Percentiles rank a stretch among this genome's conserved stretches.
Conservation (phyloP, 2,329 filamentous ascomycete species). For the Colletotrichum ledebouriae region DNA sequence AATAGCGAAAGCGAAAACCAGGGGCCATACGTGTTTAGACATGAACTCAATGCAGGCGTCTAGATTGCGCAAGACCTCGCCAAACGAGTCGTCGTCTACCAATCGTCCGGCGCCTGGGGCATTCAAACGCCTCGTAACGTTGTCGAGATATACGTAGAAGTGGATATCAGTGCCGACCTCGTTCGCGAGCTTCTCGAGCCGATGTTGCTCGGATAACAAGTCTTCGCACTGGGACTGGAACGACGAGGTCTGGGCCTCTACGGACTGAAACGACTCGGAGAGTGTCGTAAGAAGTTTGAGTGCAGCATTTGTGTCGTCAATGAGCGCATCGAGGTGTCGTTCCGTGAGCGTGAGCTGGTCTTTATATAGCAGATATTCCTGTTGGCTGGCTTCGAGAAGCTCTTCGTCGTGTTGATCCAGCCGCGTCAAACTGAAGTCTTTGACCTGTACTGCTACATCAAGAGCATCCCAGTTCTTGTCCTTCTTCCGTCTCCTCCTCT, state of each 20-base stretch:
- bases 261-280: conserved; percentile 86
- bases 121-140: conserved; percentile 89
- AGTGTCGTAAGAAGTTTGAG: conserved; percentile 82
- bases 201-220: conserved; percentile 83
- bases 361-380: conserved; percentile 85
- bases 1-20: fast-evolving
- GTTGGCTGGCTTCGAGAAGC: conserved; percentile 84
- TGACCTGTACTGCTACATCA: conserved; percentile 49
- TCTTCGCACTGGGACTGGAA: conserved; percentile 95
- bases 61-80: conserved; percentile 87
- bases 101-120: conserved; percentile 89
- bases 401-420: conserved; percentile 75
- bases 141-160: conserved; percentile 95
- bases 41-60: conserved; percentile 95
- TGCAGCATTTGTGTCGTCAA: conserved; percentile 81
- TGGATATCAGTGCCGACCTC: conserved; percentile 91
- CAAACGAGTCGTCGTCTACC: conserved; percentile 86
- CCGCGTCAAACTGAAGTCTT: conserved; percentile 40
- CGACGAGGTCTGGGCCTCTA: conserved; percentile 91
- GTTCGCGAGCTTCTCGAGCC: conserved; percentile 83
- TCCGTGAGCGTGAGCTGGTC: conserved; percentile 86
- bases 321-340: conserved; percentile 82
- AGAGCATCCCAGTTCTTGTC: conserved; percentile 66
- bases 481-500: conserved; percentile 55
- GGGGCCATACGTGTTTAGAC: conserved; percentile 79